Conservation (phyloP, 371 early-diverging fungal species). For the Mortierella sp. region DNA sequence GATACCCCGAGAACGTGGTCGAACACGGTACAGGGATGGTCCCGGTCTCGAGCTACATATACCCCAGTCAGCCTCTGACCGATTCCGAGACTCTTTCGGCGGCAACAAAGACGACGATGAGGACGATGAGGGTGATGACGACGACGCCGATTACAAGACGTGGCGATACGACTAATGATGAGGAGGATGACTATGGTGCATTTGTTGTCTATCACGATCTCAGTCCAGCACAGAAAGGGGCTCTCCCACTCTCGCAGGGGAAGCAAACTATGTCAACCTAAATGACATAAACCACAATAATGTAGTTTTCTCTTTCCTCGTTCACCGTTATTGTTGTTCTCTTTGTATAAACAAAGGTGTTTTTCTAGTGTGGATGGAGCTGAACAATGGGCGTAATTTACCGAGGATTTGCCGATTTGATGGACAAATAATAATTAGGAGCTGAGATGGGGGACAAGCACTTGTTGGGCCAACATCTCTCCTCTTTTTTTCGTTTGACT, state of each 20-base stretch:
- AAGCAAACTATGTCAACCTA: neutral
- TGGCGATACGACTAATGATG: neutral
- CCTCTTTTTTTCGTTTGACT: neutral
- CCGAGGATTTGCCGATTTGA: no score
- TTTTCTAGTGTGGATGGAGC: no score
- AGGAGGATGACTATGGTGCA: constrained; percentile 8
- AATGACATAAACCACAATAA: neutral
- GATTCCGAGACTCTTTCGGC: constrained; percentile 8
- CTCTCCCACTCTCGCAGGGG: constrained; percentile 1
- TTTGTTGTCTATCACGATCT: constrained; percentile 34
- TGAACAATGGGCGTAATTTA: no score
- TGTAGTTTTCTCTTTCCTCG: neutral
- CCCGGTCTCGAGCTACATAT: constrained; percentile 28
- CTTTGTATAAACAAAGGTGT: no score
- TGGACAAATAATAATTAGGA: no score
- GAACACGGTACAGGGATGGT: constrained; percentile 35
- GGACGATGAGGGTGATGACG: neutral
- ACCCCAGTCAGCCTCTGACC: constrained; percentile 37
- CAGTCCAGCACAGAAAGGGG: constrained; percentile 22
- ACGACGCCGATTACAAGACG: neutral
- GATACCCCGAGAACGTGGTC: constrained; percentile 38
- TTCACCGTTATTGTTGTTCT: no score
- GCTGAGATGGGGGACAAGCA: no score
- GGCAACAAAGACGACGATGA: neutral
- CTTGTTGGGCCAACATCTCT: no score